Evolutionary conservation across 129 eudicot genomes (phyloP).

Genomic region (Lactuca saligna): DNA sequence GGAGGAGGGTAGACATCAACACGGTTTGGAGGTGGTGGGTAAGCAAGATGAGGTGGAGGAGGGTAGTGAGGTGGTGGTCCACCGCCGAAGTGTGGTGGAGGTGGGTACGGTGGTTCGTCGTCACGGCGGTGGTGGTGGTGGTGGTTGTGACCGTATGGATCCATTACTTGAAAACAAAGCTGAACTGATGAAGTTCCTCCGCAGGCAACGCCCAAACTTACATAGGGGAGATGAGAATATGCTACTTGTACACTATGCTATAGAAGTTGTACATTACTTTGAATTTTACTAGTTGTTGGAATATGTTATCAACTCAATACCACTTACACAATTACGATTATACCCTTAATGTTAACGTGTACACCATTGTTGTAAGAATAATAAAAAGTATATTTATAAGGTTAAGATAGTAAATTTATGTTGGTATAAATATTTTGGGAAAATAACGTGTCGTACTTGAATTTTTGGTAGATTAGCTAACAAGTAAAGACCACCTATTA

Average conservation of each 20-base stretch:
- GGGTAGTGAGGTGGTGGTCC: slow-evolving; percentile 11
- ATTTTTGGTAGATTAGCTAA: neutral
- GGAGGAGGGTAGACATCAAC: slow-evolving; percentile 7
- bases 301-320: neutral
- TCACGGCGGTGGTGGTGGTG: slow-evolving; percentile 13
- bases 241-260: neutral
- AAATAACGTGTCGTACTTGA: neutral
- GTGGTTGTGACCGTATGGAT: slow-evolving; percentile 18
- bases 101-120: slow-evolving; percentile 15
- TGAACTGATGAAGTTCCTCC: neutral
- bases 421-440: neutral
- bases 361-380: neutral
- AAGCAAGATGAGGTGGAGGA: neutral
- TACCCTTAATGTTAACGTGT: neutral
- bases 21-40: slow-evolving; percentile 13
- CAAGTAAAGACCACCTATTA: neutral
- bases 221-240: neutral
- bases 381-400: neutral
- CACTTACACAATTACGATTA: neutral
- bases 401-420: neutral
- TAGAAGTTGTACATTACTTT: neutral
- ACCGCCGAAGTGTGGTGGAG: slow-evolving; percentile 12
- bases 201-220: neutral
- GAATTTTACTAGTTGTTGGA: neutral
- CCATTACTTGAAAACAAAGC: slow-evolving; percentile 7